Conservation (phyloP, 768 basidiomycete species). For the Cystofilobasidium bisporidii region DNA sequence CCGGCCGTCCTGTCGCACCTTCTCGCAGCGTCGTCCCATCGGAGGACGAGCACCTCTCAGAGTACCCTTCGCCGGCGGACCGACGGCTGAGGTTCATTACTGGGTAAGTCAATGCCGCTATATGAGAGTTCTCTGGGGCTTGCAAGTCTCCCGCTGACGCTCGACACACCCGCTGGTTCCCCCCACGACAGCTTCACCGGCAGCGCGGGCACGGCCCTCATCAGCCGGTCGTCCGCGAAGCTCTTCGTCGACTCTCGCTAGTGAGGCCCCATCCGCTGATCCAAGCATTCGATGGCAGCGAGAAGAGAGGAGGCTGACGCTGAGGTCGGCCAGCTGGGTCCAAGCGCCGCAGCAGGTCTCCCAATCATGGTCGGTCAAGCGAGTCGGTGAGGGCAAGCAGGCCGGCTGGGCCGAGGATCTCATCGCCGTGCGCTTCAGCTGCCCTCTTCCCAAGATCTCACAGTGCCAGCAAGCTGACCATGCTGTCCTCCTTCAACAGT, state of each 20-base stretch:
- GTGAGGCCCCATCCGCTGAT: not conserved
- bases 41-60: slow-evolving; percentile 27
- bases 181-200: slow-evolving; percentile 12
- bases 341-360: slow-evolving; percentile 20
- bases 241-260: slow-evolving; percentile 25
- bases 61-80: slow-evolving; percentile 17
- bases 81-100: slow-evolving; percentile 20
- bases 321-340: slow-evolving; percentile 8
- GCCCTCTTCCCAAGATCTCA: no score
- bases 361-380: slow-evolving; percentile 15
- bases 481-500: not conserved
- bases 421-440: slow-evolving; percentile 13
- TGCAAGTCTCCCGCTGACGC: not conserved
- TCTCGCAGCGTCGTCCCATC: slow-evolving; percentile 22
- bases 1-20: no score
- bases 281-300: no score
- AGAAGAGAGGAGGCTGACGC: not conserved
- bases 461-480: not conserved
- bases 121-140: no score
- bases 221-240: not conserved
- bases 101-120: slow-evolving; percentile 12
- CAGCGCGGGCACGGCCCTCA: slow-evolving; percentile 22
- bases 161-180: not conserved
- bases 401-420: slow-evolving; percentile 18
- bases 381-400: slow-evolving; percentile 20